Evolutionary conservation across 164 flowering plant species (phyloP), one percentile per base, ranked within the genome.

Genomic region (Nymphaea thermarum): DNA sequence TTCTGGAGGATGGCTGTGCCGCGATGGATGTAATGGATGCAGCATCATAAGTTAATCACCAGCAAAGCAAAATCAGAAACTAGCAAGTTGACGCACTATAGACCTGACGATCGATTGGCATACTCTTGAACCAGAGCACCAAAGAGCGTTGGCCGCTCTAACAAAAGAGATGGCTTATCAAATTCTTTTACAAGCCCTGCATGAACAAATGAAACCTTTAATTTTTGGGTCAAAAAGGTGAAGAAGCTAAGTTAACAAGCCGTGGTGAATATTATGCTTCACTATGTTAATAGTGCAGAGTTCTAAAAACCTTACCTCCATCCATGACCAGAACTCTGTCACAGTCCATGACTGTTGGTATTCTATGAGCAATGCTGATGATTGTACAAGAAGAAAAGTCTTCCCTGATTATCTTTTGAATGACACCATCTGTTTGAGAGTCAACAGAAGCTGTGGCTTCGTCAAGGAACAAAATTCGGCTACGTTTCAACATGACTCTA

Each of bases 361-460:
- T 95, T 73, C 97, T 85, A 73, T 95, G 99, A 68, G 99, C 99
- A 77, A 95, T 92, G 85, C 97, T 90, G 76, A 95, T 91, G 8
- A 95, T 95, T 4, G 99, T 95, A 69, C 99, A 85, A 3, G 81
- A 69, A 0, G 82, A 74, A 68, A 94, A 94, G 67, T 92, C 99
- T 74, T 91, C 97, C n/a, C 98, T 64, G 60, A 95, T 88, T 71
- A 92, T 88, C 77, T 70, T 86, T 71, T 95, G 99, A 67, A 95
- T 91, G 4, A 85, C 89, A 25, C 83, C 94, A 77, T 94, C 98
- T 2, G 98, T 93, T 70, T 89, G 94, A 4, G 98, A 87, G 78
- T 93, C 98, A 51, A 93, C 98, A 1, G 98, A 94, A 53, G 99
- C 99, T 1, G 99, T 95, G 16, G 99, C 98, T 74, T 95, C 99